Evolutionary conservation across 208 protist genomes (phyloP).

Genomic region (Acanthamoeba divionensis): DNA sequence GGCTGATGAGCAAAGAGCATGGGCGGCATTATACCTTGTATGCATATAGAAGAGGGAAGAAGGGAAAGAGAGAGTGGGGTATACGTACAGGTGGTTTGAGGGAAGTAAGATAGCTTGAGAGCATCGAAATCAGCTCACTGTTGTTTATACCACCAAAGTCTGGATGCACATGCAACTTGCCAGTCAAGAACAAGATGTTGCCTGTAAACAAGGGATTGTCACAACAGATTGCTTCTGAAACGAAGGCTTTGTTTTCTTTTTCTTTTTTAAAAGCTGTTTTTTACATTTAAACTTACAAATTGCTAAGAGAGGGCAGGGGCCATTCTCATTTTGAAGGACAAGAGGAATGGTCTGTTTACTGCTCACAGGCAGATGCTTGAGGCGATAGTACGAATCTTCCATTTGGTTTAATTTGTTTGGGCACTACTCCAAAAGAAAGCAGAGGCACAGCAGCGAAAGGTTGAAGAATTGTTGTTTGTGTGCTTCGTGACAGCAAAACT

Average conservation of each 20-base stretch:
- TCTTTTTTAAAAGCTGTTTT: not conserved
- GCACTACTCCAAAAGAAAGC: too few relatives aligned
- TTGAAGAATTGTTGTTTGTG: too few relatives aligned
- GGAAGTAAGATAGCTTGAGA: not conserved
- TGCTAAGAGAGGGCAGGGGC: conserved; percentile 11
- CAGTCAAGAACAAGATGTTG: conserved; percentile 35
- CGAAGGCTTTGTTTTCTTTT: not conserved
- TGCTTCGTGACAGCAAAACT: too few relatives aligned
- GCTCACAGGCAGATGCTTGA: conserved; percentile 6
- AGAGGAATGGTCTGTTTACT: conserved; percentile 4
- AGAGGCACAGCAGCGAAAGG: too few relatives aligned
- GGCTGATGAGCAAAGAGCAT: not conserved
- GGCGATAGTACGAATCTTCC: conserved; percentile 5
- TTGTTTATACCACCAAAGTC: conserved; percentile 15
- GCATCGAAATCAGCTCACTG: conserved; percentile 14
- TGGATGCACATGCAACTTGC: conserved; percentile 10
- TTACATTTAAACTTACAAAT: not conserved
- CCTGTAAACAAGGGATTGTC: too few relatives aligned
- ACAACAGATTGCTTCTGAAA: not conserved
- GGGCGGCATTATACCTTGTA: not conserved
- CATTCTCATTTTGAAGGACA: conserved; percentile 26
- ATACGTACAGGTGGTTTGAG: conserved; percentile 22
- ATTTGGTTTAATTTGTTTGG: too few relatives aligned
- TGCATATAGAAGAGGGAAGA: not conserved
- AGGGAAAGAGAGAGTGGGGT: not conserved